Percentiles rank a stretch among this genome's conserved stretches.
Evolutionary conservation across 1,284 basidiomycete species (phyloP).

Genomic region (Cryptococcus wingfieldii): DNA sequence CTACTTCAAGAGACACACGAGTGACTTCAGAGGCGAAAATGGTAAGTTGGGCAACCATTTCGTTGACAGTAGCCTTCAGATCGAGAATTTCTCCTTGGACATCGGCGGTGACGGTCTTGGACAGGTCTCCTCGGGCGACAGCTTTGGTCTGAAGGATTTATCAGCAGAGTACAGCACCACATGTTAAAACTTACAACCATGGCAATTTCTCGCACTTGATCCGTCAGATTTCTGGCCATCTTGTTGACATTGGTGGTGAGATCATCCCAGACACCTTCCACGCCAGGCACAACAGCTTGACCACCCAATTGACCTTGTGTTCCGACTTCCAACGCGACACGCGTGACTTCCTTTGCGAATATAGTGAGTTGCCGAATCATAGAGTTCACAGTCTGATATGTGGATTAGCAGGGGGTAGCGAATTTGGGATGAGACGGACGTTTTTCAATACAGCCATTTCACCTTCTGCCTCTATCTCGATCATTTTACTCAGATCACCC

Average conservation of each 20-base stretch:
- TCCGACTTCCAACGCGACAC: constrained; percentile 87
- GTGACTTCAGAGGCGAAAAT: constrained; percentile 64
- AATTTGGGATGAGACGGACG: constrained; percentile 33
- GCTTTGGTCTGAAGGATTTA: constrained; percentile 68
- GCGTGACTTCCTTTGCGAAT: constrained; percentile 90
- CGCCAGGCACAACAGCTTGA: constrained; percentile 85
- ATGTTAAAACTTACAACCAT: constrained; percentile 59
- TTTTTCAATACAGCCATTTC: constrained; percentile 81
- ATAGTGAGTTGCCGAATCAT: constrained; percentile 87
- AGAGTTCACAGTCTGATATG: constrained; percentile 50
- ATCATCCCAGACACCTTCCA: constrained; percentile 91
- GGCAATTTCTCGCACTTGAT: constrained; percentile 95
- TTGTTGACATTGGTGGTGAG: constrained; percentile 86
- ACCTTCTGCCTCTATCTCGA: constrained; percentile 73
- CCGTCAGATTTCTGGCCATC: constrained; percentile 89
- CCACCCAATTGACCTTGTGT: constrained; percentile 90
- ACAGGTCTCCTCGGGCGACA: constrained; percentile 87
- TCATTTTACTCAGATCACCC: constrained; percentile 54
- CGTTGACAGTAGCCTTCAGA: constrained; percentile 63
- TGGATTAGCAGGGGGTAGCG: background rate
- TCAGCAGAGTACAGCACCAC: background rate
- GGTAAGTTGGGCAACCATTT: constrained; percentile 49
- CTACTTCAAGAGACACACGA: constrained; percentile 83
- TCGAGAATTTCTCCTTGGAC: constrained; percentile 97
- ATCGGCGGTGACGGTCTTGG: constrained; percentile 86